Evolutionary conservation across 1,139 yeast genomes (phyloP), one percentile per base, ranked within the genome.

Genomic region (Protomyces macrosporus): DNA sequence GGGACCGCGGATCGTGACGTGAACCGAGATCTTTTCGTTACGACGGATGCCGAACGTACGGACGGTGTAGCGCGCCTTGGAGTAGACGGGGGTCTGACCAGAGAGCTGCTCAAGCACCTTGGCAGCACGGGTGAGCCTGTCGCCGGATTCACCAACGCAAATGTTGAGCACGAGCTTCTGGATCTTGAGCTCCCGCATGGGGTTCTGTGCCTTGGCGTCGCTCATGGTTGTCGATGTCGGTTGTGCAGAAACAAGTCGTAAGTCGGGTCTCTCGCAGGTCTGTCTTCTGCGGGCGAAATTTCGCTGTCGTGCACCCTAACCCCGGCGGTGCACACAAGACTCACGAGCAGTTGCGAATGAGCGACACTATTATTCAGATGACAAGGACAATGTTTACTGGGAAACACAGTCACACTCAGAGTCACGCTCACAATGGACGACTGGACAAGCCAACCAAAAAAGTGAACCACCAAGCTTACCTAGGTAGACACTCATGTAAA

Each of bases 131-230:
- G 99, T 93, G 82, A 93, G 90, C 87, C 98, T 88, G 83, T 93
- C 99, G 86, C 99, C 99, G 82, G 98, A 91, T 84, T 93, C 98
- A 85, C 99, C 99, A 81, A 93, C 98, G 82, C 96, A 91, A 83
- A 93, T 93, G 95, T 93, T 95, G 83, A 93, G 89, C 82, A 93
- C 97, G 82, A 93, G 88, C 84, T 93, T 95, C 85, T 93, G 98
- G 84, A 93, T 93, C 84, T 88, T 93, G 83, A 95, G 86, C 76
- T 93, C 98, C 84, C 97, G 95, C 98, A 95, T 93, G 82, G 89
- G 83, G 81, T 86, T 86, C 73, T 79, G 76, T 72, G 78, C 69
- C 74, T 77, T 75, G 76, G 56, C 64, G 35, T 60, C 66, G 59
- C 58, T 51, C 62, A 58, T 58, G 7, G n/a, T 32, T 42, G 32